phyloP scores from a whole-genome alignment of 1,139 yeast genomes.

The Arxiozyma bovina region DNA sequence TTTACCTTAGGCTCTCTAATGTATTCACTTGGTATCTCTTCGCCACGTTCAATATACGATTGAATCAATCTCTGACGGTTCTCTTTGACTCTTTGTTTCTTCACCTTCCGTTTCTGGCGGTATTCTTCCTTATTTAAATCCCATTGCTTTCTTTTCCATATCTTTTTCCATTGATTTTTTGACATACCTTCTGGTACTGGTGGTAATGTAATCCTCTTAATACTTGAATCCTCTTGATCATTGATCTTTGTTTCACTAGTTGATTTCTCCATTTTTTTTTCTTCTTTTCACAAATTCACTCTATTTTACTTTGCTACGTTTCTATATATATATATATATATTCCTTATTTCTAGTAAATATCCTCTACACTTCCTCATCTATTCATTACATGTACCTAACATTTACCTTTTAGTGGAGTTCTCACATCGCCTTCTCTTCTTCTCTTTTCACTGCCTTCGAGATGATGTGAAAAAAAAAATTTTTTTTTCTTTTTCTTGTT shows the following conservation, averaged over 20 bases:
- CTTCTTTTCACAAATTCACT: too few species aligned
- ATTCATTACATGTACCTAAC: too few species aligned
- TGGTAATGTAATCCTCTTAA: constrained; percentile 14
- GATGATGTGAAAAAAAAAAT: neutral
- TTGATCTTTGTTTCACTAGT: neutral
- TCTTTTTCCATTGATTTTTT: constrained; percentile 71
- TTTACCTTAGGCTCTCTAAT: constrained; percentile 33
- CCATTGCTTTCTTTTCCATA: constrained; percentile 50
- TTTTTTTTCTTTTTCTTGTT: neutral
- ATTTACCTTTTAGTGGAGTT: too few species aligned
- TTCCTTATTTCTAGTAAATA: too few species aligned
- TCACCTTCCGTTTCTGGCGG: constrained; percentile 43
- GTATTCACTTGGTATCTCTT: constrained; percentile 32
- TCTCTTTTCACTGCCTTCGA: neutral
- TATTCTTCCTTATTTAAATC: constrained; percentile 58
- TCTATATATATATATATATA: too few species aligned
- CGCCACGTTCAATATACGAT: constrained; percentile 32
- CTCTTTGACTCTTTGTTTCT: constrained; percentile 39
- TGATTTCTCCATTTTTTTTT: neutral
- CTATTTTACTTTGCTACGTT: too few species aligned
- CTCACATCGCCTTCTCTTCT: neutral
- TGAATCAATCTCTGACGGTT: constrained; percentile 33
- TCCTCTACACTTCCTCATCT: too few species aligned
- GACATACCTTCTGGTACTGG: constrained; percentile 75
- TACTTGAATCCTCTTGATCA: neutral